Base-by-base conservation (phyloP, 352 stramenopile species). In the Phytopythium vexans region DNA sequence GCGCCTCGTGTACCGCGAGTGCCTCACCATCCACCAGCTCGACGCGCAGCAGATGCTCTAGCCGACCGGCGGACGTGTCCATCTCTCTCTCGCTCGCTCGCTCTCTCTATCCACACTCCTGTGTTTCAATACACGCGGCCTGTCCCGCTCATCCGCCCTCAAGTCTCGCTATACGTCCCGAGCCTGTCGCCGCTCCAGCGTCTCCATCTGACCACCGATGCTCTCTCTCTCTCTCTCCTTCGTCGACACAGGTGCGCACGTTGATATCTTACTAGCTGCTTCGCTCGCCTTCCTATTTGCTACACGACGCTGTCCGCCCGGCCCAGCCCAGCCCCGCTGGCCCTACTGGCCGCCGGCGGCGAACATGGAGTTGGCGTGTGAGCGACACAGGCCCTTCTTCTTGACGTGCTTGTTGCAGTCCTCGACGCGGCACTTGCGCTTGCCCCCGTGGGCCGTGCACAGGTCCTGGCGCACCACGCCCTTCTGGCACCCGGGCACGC, bases 341-440 rank as follows among this genome's bases (percentile, higher is more conserved):
- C 7, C n/a, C 40, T 11, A 32, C 10, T 27, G 14, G 11, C 3
- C 43, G 27, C 5, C 43, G 16, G 8, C 34, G 3, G 10, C 4
- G 6, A 64, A 73, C 54, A 87, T 61, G 21, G 78, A 82, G 59
- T 92, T 92, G 40, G 82, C 82, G 49, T 92, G 82, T 39, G 82
- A 85, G 8, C 82, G 67, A 39, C 82, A 92, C 21, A 92, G 56
- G 0, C 82, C 82, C 70, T 87, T 87, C 73, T 92, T 92, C 73
- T 92, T 92, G 42, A 92, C 82, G 62, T 90, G 82, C 66, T 92
- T 92, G 47, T 70, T 89, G 74, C 82, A 92, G 27, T 89, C 77
- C 4, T 82, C 71, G 37, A 92, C 71, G 32, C 74, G 77, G 51
- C 82, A 92, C 62, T 92, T 92, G 62, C 80, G 79, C 58, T 92